These are phyloP conservation scores for Blastobotrys buckinghamii DNA, from an alignment of 1,139 yeast species.

Conservation along the genomic window DNA sequence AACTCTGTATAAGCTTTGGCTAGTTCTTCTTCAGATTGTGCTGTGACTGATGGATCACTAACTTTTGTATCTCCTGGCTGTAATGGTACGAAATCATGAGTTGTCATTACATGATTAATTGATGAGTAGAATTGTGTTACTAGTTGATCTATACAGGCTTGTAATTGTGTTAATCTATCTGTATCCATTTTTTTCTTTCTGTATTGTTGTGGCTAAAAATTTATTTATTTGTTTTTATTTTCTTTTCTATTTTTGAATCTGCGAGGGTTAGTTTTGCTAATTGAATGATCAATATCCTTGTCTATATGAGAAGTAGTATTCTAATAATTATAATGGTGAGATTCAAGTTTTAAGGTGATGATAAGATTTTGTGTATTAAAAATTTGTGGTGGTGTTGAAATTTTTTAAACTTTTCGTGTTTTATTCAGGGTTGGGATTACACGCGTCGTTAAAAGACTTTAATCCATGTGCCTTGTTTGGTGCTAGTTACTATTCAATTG, in stretches of 20 bases:
- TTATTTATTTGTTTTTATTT: not conserved
- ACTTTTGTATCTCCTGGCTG: conserved; percentile 44
- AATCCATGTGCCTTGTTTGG: too few relatives aligned
- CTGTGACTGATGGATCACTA: conserved; percentile 43
- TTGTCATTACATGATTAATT: conserved; percentile 72
- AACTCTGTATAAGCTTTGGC: conserved; percentile 38
- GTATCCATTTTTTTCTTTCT: conserved; percentile 29
- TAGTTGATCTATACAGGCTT: conserved; percentile 82
- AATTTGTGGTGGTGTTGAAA: not conserved
- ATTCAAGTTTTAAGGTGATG: too few relatives aligned
- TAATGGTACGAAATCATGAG: conserved; percentile 53
- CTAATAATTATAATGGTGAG: too few relatives aligned
- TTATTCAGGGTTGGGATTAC: too few relatives aligned
- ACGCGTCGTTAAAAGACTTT: too few relatives aligned
- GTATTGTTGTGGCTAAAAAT: not conserved
- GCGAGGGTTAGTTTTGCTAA: too few relatives aligned
- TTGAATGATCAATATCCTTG: too few relatives aligned
- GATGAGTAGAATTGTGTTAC: conserved; percentile 91
- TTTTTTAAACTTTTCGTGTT: too few relatives aligned
- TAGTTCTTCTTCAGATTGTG: conserved; percentile 34
- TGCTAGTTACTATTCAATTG: too few relatives aligned
- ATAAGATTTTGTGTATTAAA: too few relatives aligned
- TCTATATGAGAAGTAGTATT: too few relatives aligned
- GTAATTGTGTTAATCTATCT: conserved; percentile 88
- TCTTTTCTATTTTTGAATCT: too few relatives aligned